Evolutionary conservation across 2,329 filamentous ascomycete genomes (phyloP).

Genomic region (Helotiales sp.): DNA sequence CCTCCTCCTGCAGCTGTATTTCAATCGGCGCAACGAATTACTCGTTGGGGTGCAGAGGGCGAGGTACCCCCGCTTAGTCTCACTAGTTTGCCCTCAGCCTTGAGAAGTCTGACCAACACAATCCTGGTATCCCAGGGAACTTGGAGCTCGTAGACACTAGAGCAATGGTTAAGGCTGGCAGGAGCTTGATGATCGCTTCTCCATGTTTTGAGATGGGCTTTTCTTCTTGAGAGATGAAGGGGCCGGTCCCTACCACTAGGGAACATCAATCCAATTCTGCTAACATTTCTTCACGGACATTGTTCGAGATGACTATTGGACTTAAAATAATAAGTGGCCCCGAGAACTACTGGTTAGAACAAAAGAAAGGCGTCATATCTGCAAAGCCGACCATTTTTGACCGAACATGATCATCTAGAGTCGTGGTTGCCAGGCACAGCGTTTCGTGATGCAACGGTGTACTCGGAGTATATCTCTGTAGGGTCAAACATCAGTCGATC

Average conservation of each 20-base stretch:
- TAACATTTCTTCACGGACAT: not conserved
- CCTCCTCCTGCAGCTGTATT: conserved; percentile 24
- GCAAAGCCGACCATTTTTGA: not conserved
- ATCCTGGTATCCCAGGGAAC: conserved; percentile 22
- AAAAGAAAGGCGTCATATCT: not conserved
- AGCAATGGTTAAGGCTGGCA: conserved; percentile 9
- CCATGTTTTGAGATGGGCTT: conserved; percentile 16
- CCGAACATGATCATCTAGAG: conserved; percentile 14
- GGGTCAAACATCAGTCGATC: conserved; percentile 22
- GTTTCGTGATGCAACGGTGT: not conserved
- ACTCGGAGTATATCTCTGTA: not conserved
- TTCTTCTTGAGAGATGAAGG: not conserved
- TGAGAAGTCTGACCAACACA: conserved; percentile 30
- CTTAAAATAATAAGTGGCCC: not conserved
- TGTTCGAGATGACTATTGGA: not conserved
- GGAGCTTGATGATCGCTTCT: conserved; percentile 26
- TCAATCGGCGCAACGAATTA: conserved; percentile 27
- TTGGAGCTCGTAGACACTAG: conserved; percentile 7
- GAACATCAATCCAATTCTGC: not conserved
- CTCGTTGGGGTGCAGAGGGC: conserved; percentile 23
- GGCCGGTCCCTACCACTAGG: not conserved
- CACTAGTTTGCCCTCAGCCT: conserved; percentile 35
- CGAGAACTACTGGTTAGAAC: not conserved
- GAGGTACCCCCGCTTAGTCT: conserved; percentile 18
- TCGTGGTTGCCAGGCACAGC: conserved; percentile 10